Percentiles rank a stretch among this genome's conserved stretches.
Evolutionary conservation across 2,329 filamentous ascomycete genomes (phyloP).

Genomic region (Rhynchosporium secalis): DNA sequence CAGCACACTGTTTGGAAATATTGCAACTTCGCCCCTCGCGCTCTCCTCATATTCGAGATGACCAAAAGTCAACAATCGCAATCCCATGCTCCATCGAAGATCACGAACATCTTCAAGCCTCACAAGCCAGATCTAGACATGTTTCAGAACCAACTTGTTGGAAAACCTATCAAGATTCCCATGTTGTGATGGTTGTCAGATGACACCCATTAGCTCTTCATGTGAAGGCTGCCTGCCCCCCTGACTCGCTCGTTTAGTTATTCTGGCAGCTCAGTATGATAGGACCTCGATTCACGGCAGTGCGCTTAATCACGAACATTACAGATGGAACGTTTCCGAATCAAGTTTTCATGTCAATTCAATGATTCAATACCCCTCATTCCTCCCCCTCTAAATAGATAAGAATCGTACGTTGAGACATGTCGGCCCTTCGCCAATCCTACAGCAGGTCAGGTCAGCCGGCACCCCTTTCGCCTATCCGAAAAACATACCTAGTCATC

Average conservation of each 20-base stretch:
- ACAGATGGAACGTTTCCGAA: too few species aligned
- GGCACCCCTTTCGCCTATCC: slow-evolving; percentile 4
- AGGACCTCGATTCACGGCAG: neutral
- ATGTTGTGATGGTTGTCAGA: slow-evolving; percentile 1
- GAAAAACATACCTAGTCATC: neutral
- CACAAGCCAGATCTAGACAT: neutral
- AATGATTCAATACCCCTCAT: neutral
- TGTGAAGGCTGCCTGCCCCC: slow-evolving; percentile 1
- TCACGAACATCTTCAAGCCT: neutral
- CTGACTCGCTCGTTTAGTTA: slow-evolving; percentile 11
- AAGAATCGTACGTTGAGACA: neutral
- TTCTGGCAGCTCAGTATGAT: neutral
- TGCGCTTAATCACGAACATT: neutral
- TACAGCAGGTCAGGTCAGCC: neutral
- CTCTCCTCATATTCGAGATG: too few species aligned
- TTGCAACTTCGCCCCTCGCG: too few species aligned
- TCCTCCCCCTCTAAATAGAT: too few species aligned
- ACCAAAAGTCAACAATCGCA: too few species aligned
- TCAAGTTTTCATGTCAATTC: too few species aligned
- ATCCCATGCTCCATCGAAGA: too few species aligned
- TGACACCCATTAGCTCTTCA: slow-evolving; percentile 1
- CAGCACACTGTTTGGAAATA: too few species aligned
- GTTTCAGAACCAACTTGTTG: neutral
- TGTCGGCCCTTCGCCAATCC: neutral
- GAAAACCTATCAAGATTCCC: neutral